These are phyloP conservation scores for Aspergillus glaucus DNA, from an alignment of 2,329 filamentous ascomycete species.

Conservation along the genomic window DNA sequence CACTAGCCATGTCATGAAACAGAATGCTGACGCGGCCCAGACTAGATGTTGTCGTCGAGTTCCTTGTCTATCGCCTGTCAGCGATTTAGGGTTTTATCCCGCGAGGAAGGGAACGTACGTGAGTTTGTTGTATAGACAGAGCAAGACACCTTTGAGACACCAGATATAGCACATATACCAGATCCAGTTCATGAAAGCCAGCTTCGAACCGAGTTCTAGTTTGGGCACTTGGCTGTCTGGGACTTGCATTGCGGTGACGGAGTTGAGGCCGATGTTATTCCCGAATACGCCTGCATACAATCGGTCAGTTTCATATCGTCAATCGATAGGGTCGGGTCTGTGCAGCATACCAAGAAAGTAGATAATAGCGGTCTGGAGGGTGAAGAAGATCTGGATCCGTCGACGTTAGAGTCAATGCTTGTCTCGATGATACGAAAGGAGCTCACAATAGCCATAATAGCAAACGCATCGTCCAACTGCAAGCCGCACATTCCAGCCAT, in stretches of 20 bases:
- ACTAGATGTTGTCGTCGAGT: constrained; percentile 20
- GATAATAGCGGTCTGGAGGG: constrained; percentile 9
- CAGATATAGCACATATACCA: constrained; percentile 30
- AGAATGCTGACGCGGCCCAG: constrained; percentile 16
- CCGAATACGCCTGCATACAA: constrained; percentile 15
- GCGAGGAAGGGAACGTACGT: constrained; percentile 12
- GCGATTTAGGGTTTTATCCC: not conserved
- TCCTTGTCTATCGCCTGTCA: constrained; percentile 12
- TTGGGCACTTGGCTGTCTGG: constrained; percentile 16
- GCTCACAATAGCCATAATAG: constrained; percentile 11
- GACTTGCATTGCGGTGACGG: constrained; percentile 19
- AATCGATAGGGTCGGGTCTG: not conserved
- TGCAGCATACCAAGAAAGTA: constrained; percentile 5
- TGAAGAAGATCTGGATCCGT: constrained; percentile 8
- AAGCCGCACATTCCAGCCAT: constrained; percentile 9
- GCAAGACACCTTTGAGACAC: constrained; percentile 26
- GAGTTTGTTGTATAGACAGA: constrained; percentile 26
- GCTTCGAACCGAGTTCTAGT: constrained; percentile 22
- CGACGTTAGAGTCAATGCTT: not conserved
- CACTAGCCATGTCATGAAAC: constrained; percentile 18
- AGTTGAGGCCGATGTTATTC: constrained; percentile 24
- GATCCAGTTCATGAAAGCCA: constrained; percentile 29
- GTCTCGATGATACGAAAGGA: not conserved
- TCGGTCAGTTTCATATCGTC: not conserved
- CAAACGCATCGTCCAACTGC: constrained; percentile 12